Conservation (phyloP, 495 filamentous ascomycete genomes). For the Daldinia decipiens region DNA sequence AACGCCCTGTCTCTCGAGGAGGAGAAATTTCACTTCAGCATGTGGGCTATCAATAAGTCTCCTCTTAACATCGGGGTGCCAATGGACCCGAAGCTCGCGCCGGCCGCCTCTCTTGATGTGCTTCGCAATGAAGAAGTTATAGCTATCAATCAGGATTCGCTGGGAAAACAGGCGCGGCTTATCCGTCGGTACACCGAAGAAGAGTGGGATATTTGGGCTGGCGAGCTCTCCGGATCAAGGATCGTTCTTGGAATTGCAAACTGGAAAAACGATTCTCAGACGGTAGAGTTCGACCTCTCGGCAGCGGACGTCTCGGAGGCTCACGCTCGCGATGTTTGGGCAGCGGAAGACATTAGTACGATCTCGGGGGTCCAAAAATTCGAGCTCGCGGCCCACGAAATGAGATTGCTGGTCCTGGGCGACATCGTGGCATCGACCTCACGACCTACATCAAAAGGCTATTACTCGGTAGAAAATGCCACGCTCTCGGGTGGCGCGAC, state of each 20-base stretch:
- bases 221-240: conserved; percentile 52
- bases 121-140: conserved; percentile 63
- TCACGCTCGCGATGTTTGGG: conserved; percentile 58
- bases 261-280: conserved; percentile 54
- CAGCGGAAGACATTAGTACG: conserved; percentile 36
- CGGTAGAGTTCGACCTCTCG: conserved; percentile 53
- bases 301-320: conserved; percentile 57
- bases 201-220: conserved; percentile 62
- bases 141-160: conserved; percentile 63
- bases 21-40: conserved; percentile 64
- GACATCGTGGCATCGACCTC: conserved; percentile 48
- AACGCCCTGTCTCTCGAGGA: conserved; percentile 49
- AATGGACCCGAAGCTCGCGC: conserved; percentile 52
- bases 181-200: conserved; percentile 50
- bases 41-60: conserved; percentile 68
- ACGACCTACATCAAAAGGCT: conserved; percentile 47
- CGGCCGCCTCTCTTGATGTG: conserved; percentile 51
- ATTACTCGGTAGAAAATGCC: conserved; percentile 55
- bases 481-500: conserved; percentile 49
- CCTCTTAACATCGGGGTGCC: conserved; percentile 64
- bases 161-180: conserved; percentile 57
- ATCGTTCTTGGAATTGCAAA: conserved; percentile 59
- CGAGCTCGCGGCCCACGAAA: conserved; percentile 54
- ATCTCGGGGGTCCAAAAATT: conserved; percentile 55
- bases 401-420: conserved; percentile 55